These are phyloP conservation scores for Oxytropis ochrocephala DNA, from an alignment of 306 rosid genomes.

Conservation along the genomic window DNA sequence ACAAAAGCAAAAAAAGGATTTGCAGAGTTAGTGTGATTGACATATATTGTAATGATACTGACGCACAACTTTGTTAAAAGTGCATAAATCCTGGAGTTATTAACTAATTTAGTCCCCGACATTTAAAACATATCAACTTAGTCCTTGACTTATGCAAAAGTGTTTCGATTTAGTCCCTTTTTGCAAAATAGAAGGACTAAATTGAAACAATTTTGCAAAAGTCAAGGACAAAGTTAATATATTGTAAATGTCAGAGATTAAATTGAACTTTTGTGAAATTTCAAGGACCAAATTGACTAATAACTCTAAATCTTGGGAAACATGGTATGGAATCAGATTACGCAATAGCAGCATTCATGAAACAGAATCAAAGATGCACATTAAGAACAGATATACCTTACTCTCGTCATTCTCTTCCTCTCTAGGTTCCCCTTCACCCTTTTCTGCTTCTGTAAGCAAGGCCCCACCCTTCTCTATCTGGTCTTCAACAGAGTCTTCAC, in stretches of 20 bases:
- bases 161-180: no score
- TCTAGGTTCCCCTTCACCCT: constrained; percentile 71
- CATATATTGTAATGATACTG: not conserved
- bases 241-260: no score
- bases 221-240: no score
- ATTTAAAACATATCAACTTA: no score
- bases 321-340: not conserved
- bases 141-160: no score
- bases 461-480: constrained; percentile 66
- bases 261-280: no score
- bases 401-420: constrained; percentile 71
- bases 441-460: constrained; percentile 70
- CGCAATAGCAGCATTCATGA: not conserved
- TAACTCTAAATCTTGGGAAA: not conserved
- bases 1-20: constrained; percentile 10
- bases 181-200: no score
- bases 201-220: no score
- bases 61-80: not conserved
- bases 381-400: constrained; percentile 47
- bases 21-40: not conserved
- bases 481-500: constrained; percentile 81
- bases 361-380: not conserved
- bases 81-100: no score
- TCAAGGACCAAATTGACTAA: no score
- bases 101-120: no score